These are phyloP conservation scores for Rubroboletus satanas DNA, from an alignment of 768 basidiomycete species.

Conservation along the genomic window DNA sequence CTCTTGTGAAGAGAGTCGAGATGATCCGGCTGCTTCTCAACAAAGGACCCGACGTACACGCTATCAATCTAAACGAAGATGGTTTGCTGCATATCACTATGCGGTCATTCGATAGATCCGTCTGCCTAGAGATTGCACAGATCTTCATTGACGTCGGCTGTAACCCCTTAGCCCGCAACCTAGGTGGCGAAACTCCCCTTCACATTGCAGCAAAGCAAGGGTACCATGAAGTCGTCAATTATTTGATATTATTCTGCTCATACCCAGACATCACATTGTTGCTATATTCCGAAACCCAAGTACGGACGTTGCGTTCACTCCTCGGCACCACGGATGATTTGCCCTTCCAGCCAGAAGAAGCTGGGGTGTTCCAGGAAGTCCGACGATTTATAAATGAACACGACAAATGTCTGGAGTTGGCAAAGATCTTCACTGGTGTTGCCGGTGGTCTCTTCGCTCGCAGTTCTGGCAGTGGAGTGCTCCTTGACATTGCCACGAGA, in stretches of 20 bases:
- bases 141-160: background rate
- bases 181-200: background rate
- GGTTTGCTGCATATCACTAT: background rate
- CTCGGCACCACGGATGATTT: background rate
- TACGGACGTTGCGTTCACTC: background rate
- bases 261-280: background rate
- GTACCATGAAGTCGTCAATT: background rate
- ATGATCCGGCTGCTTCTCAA: constrained; percentile 1
- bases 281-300: background rate
- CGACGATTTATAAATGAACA: background rate
- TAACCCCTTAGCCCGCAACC: background rate
- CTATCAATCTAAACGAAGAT: background rate
- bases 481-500: background rate
- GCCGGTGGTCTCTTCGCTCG: background rate
- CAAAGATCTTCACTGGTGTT: background rate
- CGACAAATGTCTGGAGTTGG: background rate
- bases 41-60: background rate
- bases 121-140: background rate
- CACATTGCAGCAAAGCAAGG: background rate
- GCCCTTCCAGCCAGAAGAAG: background rate
- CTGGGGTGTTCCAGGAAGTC: background rate
- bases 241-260: background rate
- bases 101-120: background rate
- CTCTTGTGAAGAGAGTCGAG: background rate
- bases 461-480: background rate